These are phyloP conservation scores for Tardiomyces digboiensis DNA, from an alignment of 1,139 yeast genomes.

Conservation along the genomic window DNA sequence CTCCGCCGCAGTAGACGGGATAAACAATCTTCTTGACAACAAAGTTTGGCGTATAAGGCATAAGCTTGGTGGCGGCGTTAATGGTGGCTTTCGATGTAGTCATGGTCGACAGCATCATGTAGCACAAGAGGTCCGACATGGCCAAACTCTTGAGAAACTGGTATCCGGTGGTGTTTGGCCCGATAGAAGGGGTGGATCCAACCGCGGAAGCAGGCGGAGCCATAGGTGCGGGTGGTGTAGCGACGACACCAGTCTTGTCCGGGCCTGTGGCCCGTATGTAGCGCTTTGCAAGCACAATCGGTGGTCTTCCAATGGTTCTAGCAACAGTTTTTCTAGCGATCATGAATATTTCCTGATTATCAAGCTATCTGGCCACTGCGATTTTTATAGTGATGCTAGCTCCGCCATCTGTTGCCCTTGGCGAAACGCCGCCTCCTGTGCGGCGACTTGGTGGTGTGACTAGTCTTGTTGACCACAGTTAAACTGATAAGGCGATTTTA, in stretches of 20 bases:
- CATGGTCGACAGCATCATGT: conserved; percentile 23
- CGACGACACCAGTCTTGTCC: background rate
- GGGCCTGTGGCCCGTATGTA: background rate
- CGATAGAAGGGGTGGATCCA: background rate
- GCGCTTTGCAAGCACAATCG: background rate
- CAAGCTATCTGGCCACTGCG: no score
- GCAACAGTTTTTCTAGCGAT: background rate
- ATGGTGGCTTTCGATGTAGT: conserved; percentile 26
- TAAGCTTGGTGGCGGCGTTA: conserved; percentile 22
- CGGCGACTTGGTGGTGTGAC: background rate
- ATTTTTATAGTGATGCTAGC: no score
- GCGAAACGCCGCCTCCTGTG: background rate
- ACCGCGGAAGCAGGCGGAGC: background rate
- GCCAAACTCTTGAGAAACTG: conserved; percentile 12
- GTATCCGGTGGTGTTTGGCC: background rate
- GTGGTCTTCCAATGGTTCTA: conserved; percentile 1
- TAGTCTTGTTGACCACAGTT: no score
- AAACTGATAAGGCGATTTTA: no score
- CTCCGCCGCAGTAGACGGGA: conserved; percentile 89
- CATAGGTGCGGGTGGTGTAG: background rate
- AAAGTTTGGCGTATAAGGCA: conserved; percentile 49
- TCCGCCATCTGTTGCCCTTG: background rate
- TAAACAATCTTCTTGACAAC: conserved; percentile 66
- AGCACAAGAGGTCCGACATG: conserved; percentile 12
- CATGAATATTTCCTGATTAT: no score